Percentiles rank a stretch among this genome's conserved stretches.
phyloP scores from a whole-genome alignment of 106 monocot species.

The Acorus gramineus region DNA sequence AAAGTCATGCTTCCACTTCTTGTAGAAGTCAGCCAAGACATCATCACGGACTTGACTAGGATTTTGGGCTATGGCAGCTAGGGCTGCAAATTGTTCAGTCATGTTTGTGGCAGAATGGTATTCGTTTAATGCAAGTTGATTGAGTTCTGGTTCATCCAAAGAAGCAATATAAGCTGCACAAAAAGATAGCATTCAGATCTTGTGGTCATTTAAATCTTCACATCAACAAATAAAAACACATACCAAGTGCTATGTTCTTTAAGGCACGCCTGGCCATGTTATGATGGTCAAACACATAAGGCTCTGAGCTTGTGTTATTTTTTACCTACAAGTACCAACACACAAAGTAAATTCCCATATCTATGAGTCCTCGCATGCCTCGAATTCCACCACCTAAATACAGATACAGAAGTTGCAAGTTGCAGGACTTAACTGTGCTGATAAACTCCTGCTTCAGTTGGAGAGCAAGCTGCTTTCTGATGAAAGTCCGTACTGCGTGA shows the following conservation, averaged over 20 bases:
- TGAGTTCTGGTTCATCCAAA: constrained; percentile 65
- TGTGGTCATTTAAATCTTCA: no score
- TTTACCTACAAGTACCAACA: constrained; percentile 34
- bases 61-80: constrained; percentile 78
- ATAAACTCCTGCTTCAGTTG: constrained; percentile 54
- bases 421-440: constrained; percentile 31
- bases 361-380: neutral
- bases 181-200: no score
- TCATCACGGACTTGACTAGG: constrained; percentile 76
- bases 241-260: constrained; percentile 46
- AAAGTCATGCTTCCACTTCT: constrained; percentile 87
- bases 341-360: neutral
- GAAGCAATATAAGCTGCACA: constrained; percentile 69
- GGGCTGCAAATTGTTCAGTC: constrained; percentile 96
- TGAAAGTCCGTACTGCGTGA: constrained; percentile 59
- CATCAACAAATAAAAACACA: no score
- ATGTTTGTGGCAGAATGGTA: constrained; percentile 89
- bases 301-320: constrained; percentile 59
- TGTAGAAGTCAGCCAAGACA: constrained; percentile 80
- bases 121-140: constrained; percentile 53
- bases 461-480: constrained; percentile 48
- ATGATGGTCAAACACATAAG: constrained; percentile 72
- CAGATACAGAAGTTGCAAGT: neutral
- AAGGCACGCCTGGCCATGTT: constrained; percentile 73
- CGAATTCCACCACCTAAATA: neutral